Evolutionary conservation across 495 filamentous ascomycete genomes (phyloP), one percentile per base, ranked within the genome.

Genomic region (Apiosordaria backusii): DNA sequence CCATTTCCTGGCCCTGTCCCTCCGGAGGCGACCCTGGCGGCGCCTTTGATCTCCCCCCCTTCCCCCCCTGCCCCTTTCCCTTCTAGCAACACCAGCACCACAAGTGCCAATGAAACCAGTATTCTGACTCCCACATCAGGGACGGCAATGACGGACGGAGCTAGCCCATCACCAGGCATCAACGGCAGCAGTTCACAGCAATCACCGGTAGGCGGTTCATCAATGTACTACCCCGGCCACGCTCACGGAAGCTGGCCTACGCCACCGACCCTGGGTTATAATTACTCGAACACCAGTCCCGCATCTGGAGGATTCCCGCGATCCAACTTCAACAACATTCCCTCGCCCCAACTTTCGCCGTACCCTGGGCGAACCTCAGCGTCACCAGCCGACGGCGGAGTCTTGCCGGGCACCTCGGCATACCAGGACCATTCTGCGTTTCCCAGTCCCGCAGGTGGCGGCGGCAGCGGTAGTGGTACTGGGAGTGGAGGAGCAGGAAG

Each of bases 101-200:
- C 60, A 24, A 64, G 26, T 50, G 58, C 65, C 66, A 21, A 64
- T 87, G 65, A 83, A 84, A 57, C 85, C 82, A 74, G 80, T 87
- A 45, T 69, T 81, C 79, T 83, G 68, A 83, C 78, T 63, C 68
- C 69, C 54, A 67, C 65, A 27, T 60, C 73, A 81, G 79, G 79
- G 70, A 75, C 29, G 0, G 3, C 71, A 67, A 65, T 75, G n/a
- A 82, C 82, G 61, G 90, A 93, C 66, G 81, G 83, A 50, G 74
- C 89, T 60, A 87, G 83, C 71, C 86, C 88, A 63, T 81, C 83
- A n/a, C 83, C 89, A 15, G 83, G 84, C 65, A 70, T 87, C 4
- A 83, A 84, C 72, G 85, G 77, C 66, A 79, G 77, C 68, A 83
- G 79, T 70, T 81, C 85, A n/a, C 77, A 79, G 24, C 73, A 79